Conservation (phyloP, 2,329 filamentous ascomycete species). For the Amesomyces nigricolor region DNA sequence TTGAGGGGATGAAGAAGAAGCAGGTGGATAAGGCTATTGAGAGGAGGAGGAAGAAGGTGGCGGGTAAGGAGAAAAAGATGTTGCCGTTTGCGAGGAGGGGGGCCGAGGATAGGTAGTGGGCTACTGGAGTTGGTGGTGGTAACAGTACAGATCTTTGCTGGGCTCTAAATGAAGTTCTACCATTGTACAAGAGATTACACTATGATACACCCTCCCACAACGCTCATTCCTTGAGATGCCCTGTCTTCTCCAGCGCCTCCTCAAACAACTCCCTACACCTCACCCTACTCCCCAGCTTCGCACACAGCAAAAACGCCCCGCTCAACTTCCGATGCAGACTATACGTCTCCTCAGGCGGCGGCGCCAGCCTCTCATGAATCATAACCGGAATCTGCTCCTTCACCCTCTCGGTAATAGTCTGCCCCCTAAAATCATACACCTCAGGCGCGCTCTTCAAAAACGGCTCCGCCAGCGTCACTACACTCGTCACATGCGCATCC, state of each 20-base stretch:
- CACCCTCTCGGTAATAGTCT: constrained; percentile 95
- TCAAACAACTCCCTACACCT: constrained; percentile 75
- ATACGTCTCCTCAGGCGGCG: constrained; percentile 96
- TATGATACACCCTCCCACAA: background rate
- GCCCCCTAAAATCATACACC: constrained; percentile 85
- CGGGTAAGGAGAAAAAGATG: constrained; percentile 76
- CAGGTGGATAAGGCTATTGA: constrained; percentile 82
- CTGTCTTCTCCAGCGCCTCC: constrained; percentile 42
- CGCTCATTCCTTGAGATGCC: constrained; percentile 10
- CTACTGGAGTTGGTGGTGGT: constrained; percentile 19
- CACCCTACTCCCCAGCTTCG: constrained; percentile 76
- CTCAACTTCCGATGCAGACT: constrained; percentile 91
- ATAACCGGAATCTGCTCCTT: constrained; percentile 85
- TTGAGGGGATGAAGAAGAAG: constrained; percentile 75
- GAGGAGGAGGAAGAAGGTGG: constrained; percentile 82
- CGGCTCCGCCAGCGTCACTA: constrained; percentile 87
- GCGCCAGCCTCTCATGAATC: constrained; percentile 80
- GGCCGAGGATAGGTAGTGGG: constrained; percentile 27
- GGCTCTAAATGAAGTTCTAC: background rate
- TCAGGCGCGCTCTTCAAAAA: constrained; percentile 72
- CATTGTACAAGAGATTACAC: constrained; percentile 3
- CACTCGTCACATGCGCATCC: constrained; percentile 80
- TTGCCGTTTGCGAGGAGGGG: constrained; percentile 53
- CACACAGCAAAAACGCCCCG: constrained; percentile 89
- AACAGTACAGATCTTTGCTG: background rate